Evolutionary conservation across 371 early-diverging fungal genomes (phyloP), one percentile per base, ranked within the genome.

Genomic region (Circinella umbellata): DNA sequence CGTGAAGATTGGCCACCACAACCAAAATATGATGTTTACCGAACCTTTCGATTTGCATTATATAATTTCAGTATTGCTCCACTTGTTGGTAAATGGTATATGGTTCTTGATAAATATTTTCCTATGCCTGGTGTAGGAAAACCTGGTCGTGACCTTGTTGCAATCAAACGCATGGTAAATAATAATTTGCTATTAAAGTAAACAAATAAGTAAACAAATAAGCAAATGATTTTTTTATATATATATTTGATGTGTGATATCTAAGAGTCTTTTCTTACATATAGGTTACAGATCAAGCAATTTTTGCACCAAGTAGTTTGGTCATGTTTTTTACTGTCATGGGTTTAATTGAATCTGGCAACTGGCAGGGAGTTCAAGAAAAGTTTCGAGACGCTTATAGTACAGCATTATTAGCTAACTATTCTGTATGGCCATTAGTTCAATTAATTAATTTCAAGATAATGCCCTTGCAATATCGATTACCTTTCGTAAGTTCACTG

Each of bases 41-140:
- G 85, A 9, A 82, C 80, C 0, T 17, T 74, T n/a, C 86, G 90
- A 14, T 92, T 94, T 76, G 89, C 91, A 61, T 57, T 84, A 3
- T 94, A 92, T 76, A 93, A 92, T 65, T 85, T 91, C 39, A 73
- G 88, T 42, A 86, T 92, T 13, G 95, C 93, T 2, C 94, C 94
- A 0, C 42, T 94, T 7, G 85, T 90, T 54, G 88, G 90, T 61
- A 83, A 78, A 54, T 94, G 95, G 95, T 94, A 90, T 73, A 80
- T 81, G 27, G 74, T 91, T 63, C 76, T 94, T 27, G 91, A 93
- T 70, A 80, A 76, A 47, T 79, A 72, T 39, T 90, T 93, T 60
- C 94, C 94, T 15, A 76, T 91, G 68, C 80, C 80, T 18, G 71
- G 74, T 34, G 64, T 66, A 5, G 62, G 64, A 7, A 71, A 70